Percentiles rank a stretch among this genome's conserved stretches.
These are phyloP conservation scores for Mucor saturninus DNA, from an alignment of 371 early-diverging fungal species.

Conservation along the genomic window DNA sequence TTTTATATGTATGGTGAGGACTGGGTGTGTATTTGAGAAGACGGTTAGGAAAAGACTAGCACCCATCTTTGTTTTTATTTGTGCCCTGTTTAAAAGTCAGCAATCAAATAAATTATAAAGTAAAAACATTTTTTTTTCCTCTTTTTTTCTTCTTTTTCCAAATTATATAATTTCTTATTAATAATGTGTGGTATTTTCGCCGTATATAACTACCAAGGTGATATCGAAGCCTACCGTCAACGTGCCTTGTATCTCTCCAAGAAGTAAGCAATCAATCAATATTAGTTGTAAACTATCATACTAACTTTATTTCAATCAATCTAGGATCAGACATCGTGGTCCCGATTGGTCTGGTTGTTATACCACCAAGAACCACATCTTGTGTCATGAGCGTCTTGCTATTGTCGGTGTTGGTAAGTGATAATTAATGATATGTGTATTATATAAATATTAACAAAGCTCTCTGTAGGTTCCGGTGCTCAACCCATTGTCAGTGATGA, in stretches of 20 bases:
- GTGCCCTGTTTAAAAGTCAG: not conserved
- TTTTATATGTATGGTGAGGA: not conserved
- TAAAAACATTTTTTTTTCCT: not conserved
- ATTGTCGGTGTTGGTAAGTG: conserved; percentile 94
- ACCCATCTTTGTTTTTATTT: not conserved
- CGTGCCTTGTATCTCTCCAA: conserved; percentile 87
- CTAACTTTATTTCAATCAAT: conserved; percentile 9
- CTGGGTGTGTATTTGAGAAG: no score
- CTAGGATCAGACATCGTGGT: conserved; percentile 90
- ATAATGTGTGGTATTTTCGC: conserved; percentile 97
- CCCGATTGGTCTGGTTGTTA: conserved; percentile 96
- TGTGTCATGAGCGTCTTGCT: conserved; percentile 96
- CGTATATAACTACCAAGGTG: conserved; percentile 85
- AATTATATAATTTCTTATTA: not conserved
- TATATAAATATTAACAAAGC: not conserved
- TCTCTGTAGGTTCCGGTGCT: conserved; percentile 79
- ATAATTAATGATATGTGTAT: not conserved
- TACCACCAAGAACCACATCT: conserved; percentile 78
- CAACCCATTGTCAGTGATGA: conserved; percentile 94
- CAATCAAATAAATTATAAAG: conserved; percentile 1
- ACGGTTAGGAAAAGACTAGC: not conserved
- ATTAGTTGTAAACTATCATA: conserved; percentile 3
- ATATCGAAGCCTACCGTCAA: conserved; percentile 76
- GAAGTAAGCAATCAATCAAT: conserved; percentile 61
- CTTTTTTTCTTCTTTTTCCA: not conserved